phyloP scores from a whole-genome alignment of 78 protist species.

The Dictyostelium discoideum region DNA sequence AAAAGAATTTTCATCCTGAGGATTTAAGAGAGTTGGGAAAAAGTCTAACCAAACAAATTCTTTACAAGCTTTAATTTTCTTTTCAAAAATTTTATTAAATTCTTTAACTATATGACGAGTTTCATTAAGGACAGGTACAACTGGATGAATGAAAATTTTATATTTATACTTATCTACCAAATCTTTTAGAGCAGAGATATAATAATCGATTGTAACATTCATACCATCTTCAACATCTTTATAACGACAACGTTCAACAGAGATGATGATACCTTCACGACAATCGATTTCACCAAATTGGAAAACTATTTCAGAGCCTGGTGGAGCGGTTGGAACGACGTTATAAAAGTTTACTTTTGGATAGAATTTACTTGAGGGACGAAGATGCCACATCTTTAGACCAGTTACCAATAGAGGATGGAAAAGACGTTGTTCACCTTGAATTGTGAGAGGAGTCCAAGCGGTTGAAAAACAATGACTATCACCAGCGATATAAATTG shows the following conservation, averaged over 20 bases:
- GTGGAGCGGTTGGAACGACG: slow-evolving; percentile 66
- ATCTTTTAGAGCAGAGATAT: slow-evolving; percentile 68
- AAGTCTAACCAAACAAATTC: slow-evolving; percentile 88
- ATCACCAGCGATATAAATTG: slow-evolving; percentile 91
- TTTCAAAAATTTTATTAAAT: slow-evolving; percentile 53
- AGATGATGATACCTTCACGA: slow-evolving; percentile 92
- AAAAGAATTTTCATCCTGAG: slow-evolving; percentile 49
- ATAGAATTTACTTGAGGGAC: slow-evolving; percentile 88
- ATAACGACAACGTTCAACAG: slow-evolving; percentile 91
- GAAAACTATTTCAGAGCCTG: slow-evolving; percentile 78
- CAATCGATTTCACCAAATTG: slow-evolving; percentile 96
- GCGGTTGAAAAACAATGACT: slow-evolving; percentile 88
- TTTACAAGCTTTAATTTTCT: background rate
- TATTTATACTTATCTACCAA: slow-evolving; percentile 19
- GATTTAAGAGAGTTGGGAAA: slow-evolving; percentile 47
- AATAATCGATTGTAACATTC: slow-evolving; percentile 72
- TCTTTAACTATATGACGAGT: slow-evolving; percentile 64
- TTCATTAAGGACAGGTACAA: slow-evolving; percentile 91
- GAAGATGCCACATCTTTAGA: slow-evolving; percentile 93
- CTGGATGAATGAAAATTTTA: slow-evolving; percentile 91
- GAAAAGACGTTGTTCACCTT: slow-evolving; percentile 59
- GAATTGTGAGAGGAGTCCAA: slow-evolving; percentile 80
- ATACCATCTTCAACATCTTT: slow-evolving; percentile 84
- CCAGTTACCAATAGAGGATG: slow-evolving; percentile 92
- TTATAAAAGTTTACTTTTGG: slow-evolving; percentile 90